These are phyloP conservation scores for Ceratobasidium papillatum DNA, from an alignment of 1,284 basidiomycete genomes.

Conservation along the genomic window DNA sequence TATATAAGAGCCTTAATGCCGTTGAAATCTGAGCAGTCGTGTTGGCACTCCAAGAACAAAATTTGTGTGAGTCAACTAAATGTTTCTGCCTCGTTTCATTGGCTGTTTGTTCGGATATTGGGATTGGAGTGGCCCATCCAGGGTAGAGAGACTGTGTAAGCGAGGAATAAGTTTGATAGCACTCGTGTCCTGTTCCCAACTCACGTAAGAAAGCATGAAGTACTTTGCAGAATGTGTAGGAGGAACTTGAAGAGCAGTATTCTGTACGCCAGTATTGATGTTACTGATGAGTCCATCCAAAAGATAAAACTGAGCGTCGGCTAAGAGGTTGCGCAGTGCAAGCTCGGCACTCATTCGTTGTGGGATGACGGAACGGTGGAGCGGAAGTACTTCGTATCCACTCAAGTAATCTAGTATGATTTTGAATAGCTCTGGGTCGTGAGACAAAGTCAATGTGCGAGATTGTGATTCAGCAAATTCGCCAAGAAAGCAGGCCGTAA, in stretches of 20 bases:
- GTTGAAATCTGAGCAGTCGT: no score
- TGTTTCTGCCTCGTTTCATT: background rate
- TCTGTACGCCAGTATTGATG: background rate
- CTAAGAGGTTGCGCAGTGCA: background rate
- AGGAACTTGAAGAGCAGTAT: background rate
- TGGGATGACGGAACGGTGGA: background rate
- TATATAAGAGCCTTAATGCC: no score
- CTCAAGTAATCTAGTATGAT: slow-evolving; percentile 5
- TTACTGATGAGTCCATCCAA: background rate
- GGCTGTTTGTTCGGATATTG: background rate
- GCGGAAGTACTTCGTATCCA: background rate
- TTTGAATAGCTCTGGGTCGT: slow-evolving; percentile 16
- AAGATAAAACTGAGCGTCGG: background rate
- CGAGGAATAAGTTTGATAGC: background rate
- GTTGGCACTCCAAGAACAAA: background rate
- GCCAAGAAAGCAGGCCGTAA: slow-evolving; percentile 25
- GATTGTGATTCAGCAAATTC: slow-evolving; percentile 2
- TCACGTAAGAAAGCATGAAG: background rate
- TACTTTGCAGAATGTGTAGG: background rate
- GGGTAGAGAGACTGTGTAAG: background rate
- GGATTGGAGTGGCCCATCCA: background rate
- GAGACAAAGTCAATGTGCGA: background rate
- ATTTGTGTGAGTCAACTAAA: background rate
- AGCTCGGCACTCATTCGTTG: background rate
- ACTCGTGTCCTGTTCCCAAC: background rate